Evolutionary conservation across 768 basidiomycete genomes (phyloP).

Genomic region (Leccinum olivaceopallidum): DNA sequence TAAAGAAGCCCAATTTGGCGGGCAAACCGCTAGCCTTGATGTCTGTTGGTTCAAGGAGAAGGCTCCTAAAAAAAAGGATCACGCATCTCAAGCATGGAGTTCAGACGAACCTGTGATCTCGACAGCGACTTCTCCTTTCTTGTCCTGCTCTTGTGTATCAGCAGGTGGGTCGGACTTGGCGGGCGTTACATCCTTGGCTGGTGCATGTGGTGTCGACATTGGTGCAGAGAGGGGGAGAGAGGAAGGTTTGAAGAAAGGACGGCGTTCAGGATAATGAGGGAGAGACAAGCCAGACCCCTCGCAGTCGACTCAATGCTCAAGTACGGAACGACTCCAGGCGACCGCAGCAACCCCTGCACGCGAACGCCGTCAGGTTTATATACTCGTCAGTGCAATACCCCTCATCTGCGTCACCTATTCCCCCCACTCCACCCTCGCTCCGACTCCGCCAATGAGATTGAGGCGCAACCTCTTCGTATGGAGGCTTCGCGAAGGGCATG

Average conservation of each 20-base stretch:
- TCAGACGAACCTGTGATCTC: slow-evolving; percentile 28
- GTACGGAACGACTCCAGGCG: neutral
- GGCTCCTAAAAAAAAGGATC: neutral
- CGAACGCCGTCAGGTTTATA: slow-evolving; percentile 19
- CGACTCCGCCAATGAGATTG: slow-evolving; percentile 19
- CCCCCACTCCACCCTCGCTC: slow-evolving; percentile 20
- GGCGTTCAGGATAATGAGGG: neutral
- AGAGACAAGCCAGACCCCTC: neutral
- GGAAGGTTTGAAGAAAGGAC: neutral
- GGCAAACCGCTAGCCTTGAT: slow-evolving; percentile 37
- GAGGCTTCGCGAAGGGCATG: slow-evolving; percentile 15
- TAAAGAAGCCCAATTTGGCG: slow-evolving; percentile 32
- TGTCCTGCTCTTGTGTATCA: slow-evolving; percentile 1
- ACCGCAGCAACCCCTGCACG: slow-evolving; percentile 5
- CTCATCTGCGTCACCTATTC: neutral
- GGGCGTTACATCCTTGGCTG: slow-evolving; percentile 3
- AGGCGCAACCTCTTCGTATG: slow-evolving; percentile 17
- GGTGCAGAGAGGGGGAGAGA: neutral
- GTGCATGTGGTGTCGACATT: slow-evolving; percentile 19
- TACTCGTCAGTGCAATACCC: slow-evolving; percentile 7
- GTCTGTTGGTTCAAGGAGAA: slow-evolving; percentile 13
- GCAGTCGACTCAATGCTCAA: neutral
- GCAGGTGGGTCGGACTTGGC: neutral
- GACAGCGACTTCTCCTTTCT: slow-evolving; percentile 22
- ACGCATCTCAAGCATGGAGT: too few relatives aligned